Base-by-base conservation (phyloP, 192 early-diverging fungal genomes). In the Backusella australiensis region DNA sequence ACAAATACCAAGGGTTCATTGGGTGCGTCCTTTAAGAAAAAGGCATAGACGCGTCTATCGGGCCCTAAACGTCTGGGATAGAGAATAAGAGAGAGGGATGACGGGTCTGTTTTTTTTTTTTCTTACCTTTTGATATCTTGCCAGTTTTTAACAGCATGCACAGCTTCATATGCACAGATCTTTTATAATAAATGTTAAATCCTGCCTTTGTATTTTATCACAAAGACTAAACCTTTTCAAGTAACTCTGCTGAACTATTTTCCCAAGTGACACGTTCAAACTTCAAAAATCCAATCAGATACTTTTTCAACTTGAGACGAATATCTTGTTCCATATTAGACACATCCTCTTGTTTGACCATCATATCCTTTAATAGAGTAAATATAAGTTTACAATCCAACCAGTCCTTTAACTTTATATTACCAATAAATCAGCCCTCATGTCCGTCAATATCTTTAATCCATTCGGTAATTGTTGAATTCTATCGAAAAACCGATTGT, bases 1-100 rank as follows among this genome's bases (percentile, higher is more conserved):
- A 98, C 90, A 91, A 97, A 98, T 19, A 93, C 92, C 21, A 97
- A 84, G 1, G 96, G 96, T 59, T 97, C 95, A 70, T 86, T 82
- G 4, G 91, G 92, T 66, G 96, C 86, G 36, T 88, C 86, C 49
- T 87, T 85, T 78, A 94, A 92, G 83, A 95, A 96, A 74, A 97
- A 93, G 1, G 92, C 92, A 86, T 92, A 98, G 67, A 95, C 93
- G 26, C 91, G 85, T 53, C 97, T 82, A 34, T 91, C 93, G 69
- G 82, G 82, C 2, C 83, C 88, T 4, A 88, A 81, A 23, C 87
- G 85, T 71, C 82, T 84, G 41, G 6, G 4, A 34, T 3, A 4
- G 3, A 34, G 6, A 35, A 34, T 12, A 42, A 42, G 3, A 42
- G 3, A 15, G 4, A 14, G 42, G 42, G 3, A 44, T 44, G 42